Evolutionary conservation across 2,329 filamentous ascomycete species (phyloP), one percentile per base, ranked within the genome.

Genomic region (Cercospora nicotianae): DNA sequence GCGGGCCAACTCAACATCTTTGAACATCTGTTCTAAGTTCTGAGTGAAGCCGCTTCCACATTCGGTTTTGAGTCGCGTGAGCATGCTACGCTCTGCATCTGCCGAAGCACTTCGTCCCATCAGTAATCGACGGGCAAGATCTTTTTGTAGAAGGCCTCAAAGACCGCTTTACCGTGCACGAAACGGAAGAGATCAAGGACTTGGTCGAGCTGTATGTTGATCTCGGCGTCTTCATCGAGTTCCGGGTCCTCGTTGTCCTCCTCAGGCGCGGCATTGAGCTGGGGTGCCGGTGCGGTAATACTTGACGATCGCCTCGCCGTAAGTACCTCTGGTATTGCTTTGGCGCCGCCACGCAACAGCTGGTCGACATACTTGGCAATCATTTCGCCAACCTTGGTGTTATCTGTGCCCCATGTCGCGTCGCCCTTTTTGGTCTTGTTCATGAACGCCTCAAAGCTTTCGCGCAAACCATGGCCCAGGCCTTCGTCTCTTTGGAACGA

Each of bases 81-180:
- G 86, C 95, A 99, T 99, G 80, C 91, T 96, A 70, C 94, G 88
- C 81, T 99, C 96, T 0, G 95, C 94, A 79, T 99, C 95, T 65
- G 94, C 91, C 76, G 93, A 97, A 23, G 94, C 94, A 77, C 93
- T 97, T 71, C 94, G 88, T 45, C 90, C 91, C 92, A 98, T 94
- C 65, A 99, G 85, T 51, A 99, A 82, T 58, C 95, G 87, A 16
- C 94, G 87, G 0, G 96, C 94, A 61, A 99, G 86, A 76, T 98
- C 95, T 76, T 95, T 96, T 99, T 99, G 86, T 99, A 99, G 78
- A 99, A 99, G 1, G 95, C 94, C 78, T 99, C 95, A 71, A 99
- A 99, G 0, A 97, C 92, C 65, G 96, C 94, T 79, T 99, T 99
- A 72, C 95, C 95, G 77, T 98, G 90, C 36, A 99, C 92, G 79